Conservation (phyloP, 129 eudicot genomes). For the Centrapalus pauciflorus region DNA sequence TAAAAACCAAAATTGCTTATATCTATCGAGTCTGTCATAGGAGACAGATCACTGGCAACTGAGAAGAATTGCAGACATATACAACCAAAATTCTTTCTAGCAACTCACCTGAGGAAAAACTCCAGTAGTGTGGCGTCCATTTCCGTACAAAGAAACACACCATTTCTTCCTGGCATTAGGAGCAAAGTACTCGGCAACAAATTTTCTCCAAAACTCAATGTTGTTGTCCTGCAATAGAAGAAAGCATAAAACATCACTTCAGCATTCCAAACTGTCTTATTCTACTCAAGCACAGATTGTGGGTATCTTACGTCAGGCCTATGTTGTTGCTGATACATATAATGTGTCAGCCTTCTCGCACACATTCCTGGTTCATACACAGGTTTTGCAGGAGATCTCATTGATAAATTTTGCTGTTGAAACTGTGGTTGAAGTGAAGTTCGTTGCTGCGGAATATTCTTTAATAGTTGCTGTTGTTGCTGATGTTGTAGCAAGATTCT, state of each 20-base stretch:
- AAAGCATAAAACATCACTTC: slow-evolving; percentile 1
- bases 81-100: background rate
- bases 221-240: slow-evolving; percentile 69
- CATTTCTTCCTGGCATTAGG: slow-evolving; percentile 98
- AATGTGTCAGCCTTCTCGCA: slow-evolving; percentile 91
- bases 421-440: slow-evolving; percentile 62
- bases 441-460: slow-evolving; percentile 84
- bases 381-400: slow-evolving; percentile 77
- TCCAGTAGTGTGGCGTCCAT: slow-evolving; percentile 96
- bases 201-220: slow-evolving; percentile 97
- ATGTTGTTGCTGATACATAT: slow-evolving; percentile 97
- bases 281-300: background rate
- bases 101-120: slow-evolving; percentile 94
- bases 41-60: background rate
- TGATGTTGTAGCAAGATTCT: slow-evolving; percentile 86
- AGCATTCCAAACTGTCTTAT: background rate
- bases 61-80: background rate
- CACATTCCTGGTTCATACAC: slow-evolving; percentile 96
- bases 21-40: background rate
- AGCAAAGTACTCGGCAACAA: slow-evolving; percentile 91
- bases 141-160: slow-evolving; percentile 99
- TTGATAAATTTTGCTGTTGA: slow-evolving; percentile 62
- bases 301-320: slow-evolving; percentile 82
- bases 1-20: background rate
- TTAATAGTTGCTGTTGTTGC: slow-evolving; percentile 77